Percentiles rank a stretch among this genome's conserved stretches.
Conservation (phyloP, 208 protist genomes). For the Trypanosomatidae sp. region DNA sequence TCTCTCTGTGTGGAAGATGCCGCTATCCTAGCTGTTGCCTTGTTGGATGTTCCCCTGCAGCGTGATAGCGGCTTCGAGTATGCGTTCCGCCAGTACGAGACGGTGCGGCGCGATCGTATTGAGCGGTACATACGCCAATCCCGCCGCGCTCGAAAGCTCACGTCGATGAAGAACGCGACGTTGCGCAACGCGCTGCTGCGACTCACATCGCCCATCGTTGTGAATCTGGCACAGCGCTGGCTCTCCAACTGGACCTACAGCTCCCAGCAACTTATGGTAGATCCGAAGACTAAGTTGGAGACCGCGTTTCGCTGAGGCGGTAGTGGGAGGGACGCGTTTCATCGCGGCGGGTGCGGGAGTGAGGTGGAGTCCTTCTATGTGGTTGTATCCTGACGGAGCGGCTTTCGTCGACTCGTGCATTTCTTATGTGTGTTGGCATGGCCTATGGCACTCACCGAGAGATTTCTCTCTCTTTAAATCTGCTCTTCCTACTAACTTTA, state of each 20-base stretch:
- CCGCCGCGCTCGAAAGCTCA: conserved; percentile 65
- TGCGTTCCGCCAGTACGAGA: conserved; percentile 86
- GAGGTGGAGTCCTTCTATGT: not conserved
- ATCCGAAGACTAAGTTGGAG: conserved; percentile 87
- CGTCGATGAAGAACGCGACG: conserved; percentile 39
- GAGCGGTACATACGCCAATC: conserved; percentile 90
- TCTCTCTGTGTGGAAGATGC: conserved; percentile 90
- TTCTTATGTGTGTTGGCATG: not conserved
- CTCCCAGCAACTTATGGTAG: conserved; percentile 77
- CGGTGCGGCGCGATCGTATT: conserved; percentile 75
- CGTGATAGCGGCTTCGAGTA: conserved; percentile 86
- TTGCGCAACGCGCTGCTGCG: conserved; percentile 61
- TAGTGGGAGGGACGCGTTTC: not conserved
- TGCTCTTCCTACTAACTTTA: no score
- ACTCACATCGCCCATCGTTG: conserved; percentile 33
- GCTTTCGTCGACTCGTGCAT: no score
- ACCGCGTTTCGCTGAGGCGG: conserved; percentile 57
- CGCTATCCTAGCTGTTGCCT: conserved; percentile 74
- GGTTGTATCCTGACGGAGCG: not conserved
- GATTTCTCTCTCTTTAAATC: not conserved
- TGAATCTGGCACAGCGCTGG: conserved; percentile 71
- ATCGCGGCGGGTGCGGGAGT: not conserved
- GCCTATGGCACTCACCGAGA: not conserved
- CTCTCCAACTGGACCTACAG: conserved; percentile 86
- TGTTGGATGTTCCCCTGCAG: conserved; percentile 81